phyloP scores from a whole-genome alignment of 768 basidiomycete genomes.

The Strobilomyces echinocephalus region DNA sequence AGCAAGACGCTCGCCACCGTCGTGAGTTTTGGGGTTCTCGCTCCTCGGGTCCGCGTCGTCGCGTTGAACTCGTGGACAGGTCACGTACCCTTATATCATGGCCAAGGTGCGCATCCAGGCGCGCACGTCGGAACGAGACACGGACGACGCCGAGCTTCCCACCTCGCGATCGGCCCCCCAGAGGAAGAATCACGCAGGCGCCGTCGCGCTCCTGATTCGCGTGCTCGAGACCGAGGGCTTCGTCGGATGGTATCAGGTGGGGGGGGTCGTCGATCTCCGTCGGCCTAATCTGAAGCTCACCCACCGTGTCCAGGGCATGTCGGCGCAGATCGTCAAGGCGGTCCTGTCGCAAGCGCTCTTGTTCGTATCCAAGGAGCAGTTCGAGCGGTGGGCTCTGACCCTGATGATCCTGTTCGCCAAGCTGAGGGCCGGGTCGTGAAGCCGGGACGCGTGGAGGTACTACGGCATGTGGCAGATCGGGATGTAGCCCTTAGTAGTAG shows the following conservation, averaged over 20 bases:
- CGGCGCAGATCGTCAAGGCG: constrained; percentile 93
- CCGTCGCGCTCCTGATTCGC: constrained; percentile 66
- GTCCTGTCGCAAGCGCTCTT: constrained; percentile 92
- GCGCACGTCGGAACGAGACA: constrained; percentile 53
- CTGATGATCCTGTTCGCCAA: constrained; percentile 56
- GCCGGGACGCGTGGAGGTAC: no score
- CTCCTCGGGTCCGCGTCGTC: no score
- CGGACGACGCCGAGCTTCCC: constrained; percentile 22
- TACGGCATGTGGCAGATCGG: no score
- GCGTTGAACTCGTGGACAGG: constrained; percentile 40
- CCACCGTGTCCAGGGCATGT: constrained; percentile 82
- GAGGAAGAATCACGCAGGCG: constrained; percentile 57
- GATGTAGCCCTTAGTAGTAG: no score
- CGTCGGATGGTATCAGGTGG: constrained; percentile 92
- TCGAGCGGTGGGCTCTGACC: constrained; percentile 80
- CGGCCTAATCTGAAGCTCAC: neutral
- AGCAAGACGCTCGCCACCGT: constrained; percentile 96
- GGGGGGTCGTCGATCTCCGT: neutral
- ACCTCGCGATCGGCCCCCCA: neutral
- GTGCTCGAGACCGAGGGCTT: constrained; percentile 77
- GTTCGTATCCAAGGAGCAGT: constrained; percentile 97
- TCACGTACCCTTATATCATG: constrained; percentile 95
- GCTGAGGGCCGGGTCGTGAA: constrained; percentile 15
- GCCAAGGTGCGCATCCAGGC: constrained; percentile 96
- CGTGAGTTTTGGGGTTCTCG: constrained; percentile 41